These are phyloP conservation scores for Athelia sp. DNA, from an alignment of 1,284 basidiomycete genomes.

Conservation along the genomic window DNA sequence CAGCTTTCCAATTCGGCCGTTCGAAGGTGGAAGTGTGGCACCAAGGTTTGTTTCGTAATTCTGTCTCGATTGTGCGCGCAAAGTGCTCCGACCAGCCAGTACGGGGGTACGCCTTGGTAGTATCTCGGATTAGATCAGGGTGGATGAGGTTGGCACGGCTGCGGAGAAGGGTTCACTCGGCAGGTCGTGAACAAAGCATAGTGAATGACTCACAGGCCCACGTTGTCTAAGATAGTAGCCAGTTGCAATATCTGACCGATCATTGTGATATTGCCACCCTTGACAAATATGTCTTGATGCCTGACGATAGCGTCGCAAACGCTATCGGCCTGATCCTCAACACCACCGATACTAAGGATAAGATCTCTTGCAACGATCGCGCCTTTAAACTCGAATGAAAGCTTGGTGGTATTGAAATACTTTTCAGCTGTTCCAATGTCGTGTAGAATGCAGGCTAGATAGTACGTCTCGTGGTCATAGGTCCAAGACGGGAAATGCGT, in stretches of 20 bases:
- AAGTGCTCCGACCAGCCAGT: constrained; percentile 44
- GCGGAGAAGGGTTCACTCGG: constrained; percentile 1
- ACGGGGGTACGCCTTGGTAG: constrained; percentile 38
- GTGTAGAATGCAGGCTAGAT: constrained; percentile 46
- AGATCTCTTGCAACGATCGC: constrained; percentile 49
- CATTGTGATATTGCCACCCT: constrained; percentile 52
- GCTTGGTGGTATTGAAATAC: constrained; percentile 45
- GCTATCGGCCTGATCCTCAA: constrained; percentile 49
- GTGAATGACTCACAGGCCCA: constrained; percentile 34
- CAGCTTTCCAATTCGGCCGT: constrained; percentile 38
- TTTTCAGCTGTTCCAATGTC: constrained; percentile 51
- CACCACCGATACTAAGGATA: constrained; percentile 37
- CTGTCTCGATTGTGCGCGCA: constrained; percentile 40
- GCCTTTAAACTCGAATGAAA: constrained; percentile 59
- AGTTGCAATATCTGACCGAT: constrained; percentile 50
- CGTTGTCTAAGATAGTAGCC: constrained; percentile 47
- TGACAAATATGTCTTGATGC: constrained; percentile 51
- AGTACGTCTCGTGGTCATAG: constrained; percentile 47
- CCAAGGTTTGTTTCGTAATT: constrained; percentile 46
- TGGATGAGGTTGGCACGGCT: constrained; percentile 44
- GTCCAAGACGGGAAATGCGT: constrained; percentile 46
- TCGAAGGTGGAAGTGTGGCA: constrained; percentile 48
- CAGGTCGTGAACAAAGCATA: constrained; percentile 1
- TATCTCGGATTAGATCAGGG: constrained; percentile 36
- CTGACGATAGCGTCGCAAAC: constrained; percentile 51